Conservation (phyloP, 805 yeast genomes). For the Vanderwaltozyma polyspora region DNA sequence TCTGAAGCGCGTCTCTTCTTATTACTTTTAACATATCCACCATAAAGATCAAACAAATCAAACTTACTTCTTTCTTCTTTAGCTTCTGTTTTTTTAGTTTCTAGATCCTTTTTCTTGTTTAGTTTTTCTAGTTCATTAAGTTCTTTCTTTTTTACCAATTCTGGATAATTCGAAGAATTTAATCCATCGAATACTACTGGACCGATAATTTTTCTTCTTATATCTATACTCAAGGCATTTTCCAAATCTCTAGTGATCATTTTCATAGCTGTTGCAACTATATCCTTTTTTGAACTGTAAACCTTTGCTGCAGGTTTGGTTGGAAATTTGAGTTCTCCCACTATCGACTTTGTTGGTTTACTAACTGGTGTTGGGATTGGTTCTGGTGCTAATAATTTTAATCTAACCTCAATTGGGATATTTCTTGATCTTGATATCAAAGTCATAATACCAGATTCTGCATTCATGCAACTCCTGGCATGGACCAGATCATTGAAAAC, state of each 20-base stretch:
- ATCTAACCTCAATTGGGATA: constrained; percentile 15
- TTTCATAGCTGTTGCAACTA: constrained; percentile 48
- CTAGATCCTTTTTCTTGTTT: constrained; percentile 4
- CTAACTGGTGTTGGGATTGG: neutral
- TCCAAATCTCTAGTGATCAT: constrained; percentile 54
- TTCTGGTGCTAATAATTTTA: constrained; percentile 13
- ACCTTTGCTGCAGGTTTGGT: constrained; percentile 4
- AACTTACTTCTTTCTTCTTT: constrained; percentile 25
- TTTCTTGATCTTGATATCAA: constrained; percentile 16
- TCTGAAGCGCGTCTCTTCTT: constrained; percentile 11
- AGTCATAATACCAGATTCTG: constrained; percentile 17
- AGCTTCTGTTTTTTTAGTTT: constrained; percentile 15
- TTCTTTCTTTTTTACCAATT: constrained; percentile 29
- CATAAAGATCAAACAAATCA: constrained; percentile 27
- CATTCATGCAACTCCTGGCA: constrained; percentile 18
- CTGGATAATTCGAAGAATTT: constrained; percentile 49
- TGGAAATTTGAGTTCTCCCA: constrained; percentile 1
- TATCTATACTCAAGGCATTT: constrained; percentile 53
- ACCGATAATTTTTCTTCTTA: constrained; percentile 61
- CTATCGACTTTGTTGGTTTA: neutral
- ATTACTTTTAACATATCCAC: constrained; percentile 9
- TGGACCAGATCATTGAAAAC: constrained; percentile 42
- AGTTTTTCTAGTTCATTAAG: constrained; percentile 18
- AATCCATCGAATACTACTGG: constrained; percentile 54
- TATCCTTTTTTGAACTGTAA: constrained; percentile 22